A percentile compares a stretch with the other conserved stretches of the same genome.
These are phyloP conservation scores for Yarrowia galli DNA, from an alignment of 1,139 yeast species.

Conservation along the genomic window DNA sequence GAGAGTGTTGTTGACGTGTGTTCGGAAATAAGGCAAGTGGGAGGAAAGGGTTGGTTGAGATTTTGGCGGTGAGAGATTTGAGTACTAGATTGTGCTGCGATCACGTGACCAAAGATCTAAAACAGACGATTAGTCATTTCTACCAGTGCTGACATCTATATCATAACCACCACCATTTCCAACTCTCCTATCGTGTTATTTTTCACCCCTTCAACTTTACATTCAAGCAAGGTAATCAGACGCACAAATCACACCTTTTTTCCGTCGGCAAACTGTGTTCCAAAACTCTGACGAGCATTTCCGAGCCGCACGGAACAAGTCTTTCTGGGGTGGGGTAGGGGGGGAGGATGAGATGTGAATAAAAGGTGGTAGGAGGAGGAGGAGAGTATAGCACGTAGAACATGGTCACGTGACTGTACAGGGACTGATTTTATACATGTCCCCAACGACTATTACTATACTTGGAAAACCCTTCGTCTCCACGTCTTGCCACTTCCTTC, in stretches of 20 bases:
- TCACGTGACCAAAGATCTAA: too few relatives aligned
- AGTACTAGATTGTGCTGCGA: background rate
- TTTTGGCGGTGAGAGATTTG: background rate
- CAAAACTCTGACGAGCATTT: slow-evolving; percentile 5
- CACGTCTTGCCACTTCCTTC: too few relatives aligned
- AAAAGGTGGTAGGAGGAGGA: background rate
- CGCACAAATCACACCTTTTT: slow-evolving; percentile 37
- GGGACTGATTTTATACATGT: too few relatives aligned
- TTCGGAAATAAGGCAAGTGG: slow-evolving; percentile 14
- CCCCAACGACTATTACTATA: too few relatives aligned
- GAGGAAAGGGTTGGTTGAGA: background rate
- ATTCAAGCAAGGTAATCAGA: slow-evolving; percentile 37
- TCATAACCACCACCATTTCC: too few relatives aligned
- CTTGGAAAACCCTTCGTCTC: too few relatives aligned
- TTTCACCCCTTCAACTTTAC: slow-evolving; percentile 31
- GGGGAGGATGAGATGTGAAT: background rate
- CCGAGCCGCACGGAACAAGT: slow-evolving; percentile 17
- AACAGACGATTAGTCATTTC: too few relatives aligned
- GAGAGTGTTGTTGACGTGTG: background rate
- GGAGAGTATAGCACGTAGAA: too few relatives aligned
- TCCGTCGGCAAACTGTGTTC: slow-evolving; percentile 34
- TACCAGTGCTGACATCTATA: too few relatives aligned
- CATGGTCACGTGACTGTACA: background rate
- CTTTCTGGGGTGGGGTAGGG: slow-evolving; percentile 4
- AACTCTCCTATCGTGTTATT: background rate